Base-by-base conservation (phyloP, 257 asterid genomes). In the Solanum virginianum region DNA sequence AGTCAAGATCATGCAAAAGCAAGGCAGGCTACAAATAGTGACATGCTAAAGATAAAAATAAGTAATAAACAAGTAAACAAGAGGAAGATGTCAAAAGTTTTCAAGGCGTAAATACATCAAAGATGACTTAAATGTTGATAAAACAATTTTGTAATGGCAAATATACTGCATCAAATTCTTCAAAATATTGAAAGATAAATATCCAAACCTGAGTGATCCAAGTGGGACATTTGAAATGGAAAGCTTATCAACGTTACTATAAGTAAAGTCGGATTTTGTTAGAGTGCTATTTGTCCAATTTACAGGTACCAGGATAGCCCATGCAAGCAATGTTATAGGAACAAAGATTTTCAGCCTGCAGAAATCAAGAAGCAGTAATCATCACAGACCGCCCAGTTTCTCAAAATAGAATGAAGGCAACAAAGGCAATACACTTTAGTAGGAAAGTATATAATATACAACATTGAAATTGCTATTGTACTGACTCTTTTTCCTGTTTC, bases 271-370 rank as follows among this genome's bases (percentile, higher is more conserved):
- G 71, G 97, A 85, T 85, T 72, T 84, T 18, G 54, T 92, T 83
- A 97, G 90, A 77, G 98, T 93, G 91, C 87, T 87, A 89, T 95
- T 97, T 57, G 98, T 95, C 97, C 96, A 94, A 92, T 97, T 95
- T 59, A 97, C 97, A 7, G 99, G 99, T 60, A 97, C 98, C 85
- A 97, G 90, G 81, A 97, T 84, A 39, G 98, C 88, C 95, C 97
- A 97, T 1, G 98, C 91, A 54, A 97, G 91, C 77, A 97, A 85
- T 14, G 98, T 88, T 83, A 94, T 83, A 2, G 99, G 99, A 85
- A 95, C 97, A 85, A 97, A 97, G 51, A 95, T 92, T 92, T 95
- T 97, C 70, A 97, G 97, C 82, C 99, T 97, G 93, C 91, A 88
- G 49, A 68, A 81, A 85, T 7, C 79, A 88, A 85, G 74, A 49